Evolutionary conservation across 768 basidiomycete species (phyloP).

Genomic region (Termitomyces bulborhizus): DNA sequence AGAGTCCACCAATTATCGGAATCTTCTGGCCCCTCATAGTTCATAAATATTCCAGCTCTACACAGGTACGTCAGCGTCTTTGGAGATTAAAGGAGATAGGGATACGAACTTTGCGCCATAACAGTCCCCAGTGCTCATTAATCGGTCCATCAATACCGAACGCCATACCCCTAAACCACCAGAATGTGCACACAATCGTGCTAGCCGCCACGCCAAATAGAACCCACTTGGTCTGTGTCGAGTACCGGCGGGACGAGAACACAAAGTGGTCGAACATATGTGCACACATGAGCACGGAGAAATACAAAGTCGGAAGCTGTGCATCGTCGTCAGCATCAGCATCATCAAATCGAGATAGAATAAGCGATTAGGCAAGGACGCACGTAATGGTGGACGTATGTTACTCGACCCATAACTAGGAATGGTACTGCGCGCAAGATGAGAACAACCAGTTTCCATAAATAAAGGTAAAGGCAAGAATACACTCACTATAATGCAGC

Average conservation of each 20-base stretch:
- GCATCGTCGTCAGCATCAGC: not conserved
- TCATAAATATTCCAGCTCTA: slow-evolving; percentile 29
- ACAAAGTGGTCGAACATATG: slow-evolving; percentile 92
- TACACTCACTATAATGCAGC: slow-evolving; percentile 75
- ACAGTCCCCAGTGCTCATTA: slow-evolving; percentile 68
- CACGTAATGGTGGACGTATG: slow-evolving; percentile 95
- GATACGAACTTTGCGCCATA: slow-evolving; percentile 61
- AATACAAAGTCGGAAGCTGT: slow-evolving; percentile 94
- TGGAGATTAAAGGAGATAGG: not conserved
- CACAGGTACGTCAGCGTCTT: not conserved
- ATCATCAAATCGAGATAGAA: not conserved
- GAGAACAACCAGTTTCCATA: not conserved
- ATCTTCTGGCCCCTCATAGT: not conserved
- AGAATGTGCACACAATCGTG: slow-evolving; percentile 72
- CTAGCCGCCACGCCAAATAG: slow-evolving; percentile 59
- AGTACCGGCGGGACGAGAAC: slow-evolving; percentile 67
- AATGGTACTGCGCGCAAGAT: slow-evolving; percentile 64
- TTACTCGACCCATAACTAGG: slow-evolving; percentile 96
- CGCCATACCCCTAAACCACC: slow-evolving; percentile 90
- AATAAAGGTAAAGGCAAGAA: not conserved
- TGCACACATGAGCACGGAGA: slow-evolving; percentile 86
- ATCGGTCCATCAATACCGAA: slow-evolving; percentile 92
- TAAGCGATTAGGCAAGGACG: slow-evolving; percentile 21
- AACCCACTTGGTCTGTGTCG: slow-evolving; percentile 59
- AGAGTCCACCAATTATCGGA: not conserved